Evolutionary conservation across 495 filamentous ascomycete species (phyloP).

Genomic region (Penicillium verhagenii): DNA sequence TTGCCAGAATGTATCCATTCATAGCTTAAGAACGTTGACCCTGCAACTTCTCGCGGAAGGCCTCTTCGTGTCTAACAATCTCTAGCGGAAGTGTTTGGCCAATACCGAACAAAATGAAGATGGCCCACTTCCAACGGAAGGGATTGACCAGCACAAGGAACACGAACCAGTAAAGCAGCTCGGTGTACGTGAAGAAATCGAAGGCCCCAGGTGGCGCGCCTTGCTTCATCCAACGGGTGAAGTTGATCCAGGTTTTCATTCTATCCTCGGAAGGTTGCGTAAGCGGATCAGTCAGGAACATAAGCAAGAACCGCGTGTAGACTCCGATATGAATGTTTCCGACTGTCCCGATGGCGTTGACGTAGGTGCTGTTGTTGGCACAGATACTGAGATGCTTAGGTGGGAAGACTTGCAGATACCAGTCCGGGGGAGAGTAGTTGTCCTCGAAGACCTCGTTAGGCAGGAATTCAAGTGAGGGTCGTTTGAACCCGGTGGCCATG

Average conservation of each 20-base stretch:
- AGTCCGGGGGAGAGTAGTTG: conserved; percentile 74
- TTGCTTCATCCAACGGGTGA: conserved; percentile 70
- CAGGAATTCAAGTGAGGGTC: conserved; percentile 70
- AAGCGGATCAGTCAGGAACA: conserved; percentile 80
- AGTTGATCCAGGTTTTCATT: conserved; percentile 86
- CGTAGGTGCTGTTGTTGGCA: conserved; percentile 81
- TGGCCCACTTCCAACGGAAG: conserved; percentile 72
- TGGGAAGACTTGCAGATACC: conserved; percentile 86
- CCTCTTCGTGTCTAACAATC: conserved; percentile 65
- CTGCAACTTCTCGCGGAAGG: conserved; percentile 31
- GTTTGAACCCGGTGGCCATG: conserved; percentile 78
- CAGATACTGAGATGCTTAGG: conserved; percentile 55
- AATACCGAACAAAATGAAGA: conserved; percentile 78
- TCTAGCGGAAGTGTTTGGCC: conserved; percentile 62
- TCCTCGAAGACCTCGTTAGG: conserved; percentile 67
- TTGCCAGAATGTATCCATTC: no score
- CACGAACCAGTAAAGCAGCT: conserved; percentile 81
- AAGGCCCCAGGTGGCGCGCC: conserved; percentile 69
- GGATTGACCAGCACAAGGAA: conserved; percentile 78
- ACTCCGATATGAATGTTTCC: conserved; percentile 89
- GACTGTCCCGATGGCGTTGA: conserved; percentile 75
- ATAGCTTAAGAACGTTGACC: conserved; percentile 32
- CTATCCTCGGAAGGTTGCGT: conserved; percentile 65
- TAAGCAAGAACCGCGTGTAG: conserved; percentile 79
- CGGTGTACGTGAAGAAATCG: conserved; percentile 85